A percentile compares a stretch with the other conserved stretches of the same genome.
phyloP scores from a whole-genome alignment of 805 yeast genomes.

The Starmerella cellae region DNA sequence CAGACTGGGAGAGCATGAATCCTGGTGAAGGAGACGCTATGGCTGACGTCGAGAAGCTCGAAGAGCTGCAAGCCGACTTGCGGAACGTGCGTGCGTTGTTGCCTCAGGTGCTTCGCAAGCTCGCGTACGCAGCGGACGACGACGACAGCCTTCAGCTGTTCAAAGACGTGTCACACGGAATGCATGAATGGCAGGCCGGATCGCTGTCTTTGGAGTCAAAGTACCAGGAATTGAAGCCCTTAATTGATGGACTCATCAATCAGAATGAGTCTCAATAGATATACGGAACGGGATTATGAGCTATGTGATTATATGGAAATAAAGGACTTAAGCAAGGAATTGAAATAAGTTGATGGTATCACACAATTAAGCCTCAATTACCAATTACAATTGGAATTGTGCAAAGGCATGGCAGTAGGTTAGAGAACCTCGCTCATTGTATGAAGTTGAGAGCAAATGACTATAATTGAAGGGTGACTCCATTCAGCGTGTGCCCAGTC shows the following conservation, averaged over 20 bases:
- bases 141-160: slow-evolving; percentile 15
- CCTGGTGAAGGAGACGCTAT: background rate
- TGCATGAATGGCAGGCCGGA: slow-evolving; percentile 14
- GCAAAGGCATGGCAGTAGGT: too few relatives aligned
- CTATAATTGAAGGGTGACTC: too few relatives aligned
- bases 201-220: slow-evolving; percentile 8
- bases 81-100: slow-evolving; percentile 17
- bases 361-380: too few relatives aligned
- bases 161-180: slow-evolving; percentile 16
- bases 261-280: background rate
- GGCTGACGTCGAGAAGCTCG: slow-evolving; percentile 5
- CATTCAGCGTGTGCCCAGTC: too few relatives aligned
- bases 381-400: too few relatives aligned
- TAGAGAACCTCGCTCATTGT: too few relatives aligned
- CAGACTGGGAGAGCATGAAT: too few relatives aligned
- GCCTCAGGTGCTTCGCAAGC: slow-evolving; percentile 17
- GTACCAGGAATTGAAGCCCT: slow-evolving; percentile 13
- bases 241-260: slow-evolving; percentile 7
- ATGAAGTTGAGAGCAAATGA: too few relatives aligned
- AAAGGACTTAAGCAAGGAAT: too few relatives aligned
- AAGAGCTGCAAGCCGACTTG: slow-evolving; percentile 14
- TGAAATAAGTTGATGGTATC: too few relatives aligned
- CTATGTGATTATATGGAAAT: too few relatives aligned
- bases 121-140: slow-evolving; percentile 17
- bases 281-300: too few relatives aligned